Evolutionary conservation across 257 asterid genomes (phyloP).

Genomic region (Rehmannia glutinosa): DNA sequence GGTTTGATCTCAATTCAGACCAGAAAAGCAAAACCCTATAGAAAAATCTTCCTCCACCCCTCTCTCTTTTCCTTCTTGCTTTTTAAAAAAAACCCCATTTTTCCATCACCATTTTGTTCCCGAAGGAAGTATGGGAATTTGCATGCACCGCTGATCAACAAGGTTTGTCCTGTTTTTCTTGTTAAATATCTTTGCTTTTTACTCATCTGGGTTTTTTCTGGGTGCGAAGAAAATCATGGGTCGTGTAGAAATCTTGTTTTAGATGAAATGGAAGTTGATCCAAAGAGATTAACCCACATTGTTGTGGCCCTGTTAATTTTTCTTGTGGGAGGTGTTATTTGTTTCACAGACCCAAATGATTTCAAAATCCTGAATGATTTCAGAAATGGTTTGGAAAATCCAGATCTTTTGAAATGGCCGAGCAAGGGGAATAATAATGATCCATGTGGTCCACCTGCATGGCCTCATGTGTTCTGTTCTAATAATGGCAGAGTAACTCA

Average conservation of each 20-base stretch:
- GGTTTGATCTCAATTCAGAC: conserved; percentile 24
- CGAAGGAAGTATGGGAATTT: not conserved
- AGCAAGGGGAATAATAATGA: conserved; percentile 45
- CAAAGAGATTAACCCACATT: conserved; percentile 28
- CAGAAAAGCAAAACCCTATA: conserved; percentile 21
- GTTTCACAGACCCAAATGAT: conserved; percentile 57
- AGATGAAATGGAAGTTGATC: conserved; percentile 33
- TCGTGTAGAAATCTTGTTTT: conserved; percentile 14
- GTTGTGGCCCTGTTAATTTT: conserved; percentile 13
- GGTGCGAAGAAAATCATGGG: not conserved
- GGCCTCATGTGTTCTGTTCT: conserved; percentile 73
- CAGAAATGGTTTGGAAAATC: conserved; percentile 50
- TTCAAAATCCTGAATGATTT: conserved; percentile 58
- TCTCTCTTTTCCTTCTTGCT: not conserved
- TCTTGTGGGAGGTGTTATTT: conserved; percentile 28
- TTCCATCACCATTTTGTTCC: not conserved
- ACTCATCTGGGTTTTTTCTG: not conserved
- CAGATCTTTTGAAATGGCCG: conserved; percentile 78
- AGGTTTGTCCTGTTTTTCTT: conserved; percentile 19
- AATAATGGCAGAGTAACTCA: conserved; percentile 68
- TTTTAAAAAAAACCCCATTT: not conserved
- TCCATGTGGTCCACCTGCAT: conserved; percentile 82
- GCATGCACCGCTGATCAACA: conserved; percentile 9
- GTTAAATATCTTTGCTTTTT: not conserved
- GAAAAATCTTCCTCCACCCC: not conserved